Percentiles rank a stretch among this genome's conserved stretches.
These are phyloP conservation scores for Penium margaritaceum DNA, from an alignment of 139 green algal genomes.

Conservation along the genomic window DNA sequence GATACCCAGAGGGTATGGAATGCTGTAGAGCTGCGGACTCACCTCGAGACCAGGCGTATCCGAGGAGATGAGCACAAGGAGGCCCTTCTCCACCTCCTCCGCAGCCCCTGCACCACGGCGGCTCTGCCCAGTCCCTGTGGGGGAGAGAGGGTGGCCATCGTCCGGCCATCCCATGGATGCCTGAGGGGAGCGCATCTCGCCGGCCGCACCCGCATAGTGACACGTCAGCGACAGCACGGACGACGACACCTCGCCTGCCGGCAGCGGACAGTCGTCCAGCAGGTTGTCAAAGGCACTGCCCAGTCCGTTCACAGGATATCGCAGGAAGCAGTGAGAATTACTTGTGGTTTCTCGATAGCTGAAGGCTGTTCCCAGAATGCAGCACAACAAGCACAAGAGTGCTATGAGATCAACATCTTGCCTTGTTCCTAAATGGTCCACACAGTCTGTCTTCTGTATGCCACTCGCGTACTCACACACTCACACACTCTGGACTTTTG, in stretches of 20 bases:
- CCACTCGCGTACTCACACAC: background rate
- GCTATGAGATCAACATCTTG: background rate
- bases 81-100: conserved; percentile 26
- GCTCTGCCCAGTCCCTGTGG: too few species aligned
- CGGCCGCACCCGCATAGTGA: background rate
- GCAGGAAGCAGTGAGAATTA: background rate
- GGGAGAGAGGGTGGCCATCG: background rate
- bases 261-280: conserved; percentile 20
- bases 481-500: background rate
- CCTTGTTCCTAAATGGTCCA: background rate
- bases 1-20: too few species aligned
- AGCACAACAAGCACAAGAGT: background rate
- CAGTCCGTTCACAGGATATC: background rate
- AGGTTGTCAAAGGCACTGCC: background rate
- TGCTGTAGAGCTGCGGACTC: too few species aligned
- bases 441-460: background rate
- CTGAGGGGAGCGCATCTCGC: background rate
- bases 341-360: too few species aligned
- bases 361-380: too few species aligned
- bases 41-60: conserved; percentile 27
- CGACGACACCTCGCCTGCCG: conserved; percentile 23
- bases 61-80: conserved; percentile 19
- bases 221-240: conserved; percentile 23
- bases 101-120: too few species aligned
- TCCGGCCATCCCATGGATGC: too few species aligned